These are phyloP conservation scores for Rhodomyrtus psidioides DNA, from an alignment of 441 rosid species.

Conservation along the genomic window DNA sequence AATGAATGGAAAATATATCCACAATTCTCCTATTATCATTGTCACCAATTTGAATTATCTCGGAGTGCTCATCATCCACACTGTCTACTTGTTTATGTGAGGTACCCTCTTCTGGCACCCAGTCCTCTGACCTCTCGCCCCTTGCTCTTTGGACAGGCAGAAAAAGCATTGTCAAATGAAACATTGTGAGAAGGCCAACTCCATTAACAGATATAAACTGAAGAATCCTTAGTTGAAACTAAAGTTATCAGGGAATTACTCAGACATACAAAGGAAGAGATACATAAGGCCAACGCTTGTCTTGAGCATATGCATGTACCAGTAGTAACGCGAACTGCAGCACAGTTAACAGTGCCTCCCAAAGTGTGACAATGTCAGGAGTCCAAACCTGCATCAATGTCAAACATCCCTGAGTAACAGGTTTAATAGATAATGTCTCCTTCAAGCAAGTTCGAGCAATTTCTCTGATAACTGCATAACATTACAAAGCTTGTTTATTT, in stretches of 20 bases:
- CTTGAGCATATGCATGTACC: constrained; percentile 86
- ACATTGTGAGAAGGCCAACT: not conserved
- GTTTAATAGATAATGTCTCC: not conserved
- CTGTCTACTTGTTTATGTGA: constrained; percentile 17
- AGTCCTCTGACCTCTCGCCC: constrained; percentile 80
- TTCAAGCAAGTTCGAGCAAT: not conserved
- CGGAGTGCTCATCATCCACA: constrained; percentile 30
- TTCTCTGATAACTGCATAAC: not conserved
- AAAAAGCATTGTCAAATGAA: not conserved
- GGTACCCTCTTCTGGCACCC: constrained; percentile 77
- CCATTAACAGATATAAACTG: not conserved
- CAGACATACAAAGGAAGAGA: constrained; percentile 72
- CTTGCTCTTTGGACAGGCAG: constrained; percentile 37
- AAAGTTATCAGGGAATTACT: not conserved
- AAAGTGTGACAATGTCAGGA: constrained; percentile 69
- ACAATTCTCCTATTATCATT: constrained; percentile 41
- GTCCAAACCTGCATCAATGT: constrained; percentile 62
- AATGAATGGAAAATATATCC: constrained; percentile 81
- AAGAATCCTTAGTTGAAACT: not conserved
- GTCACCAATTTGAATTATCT: constrained; percentile 32
- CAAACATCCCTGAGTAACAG: not conserved
- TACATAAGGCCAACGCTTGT: constrained; percentile 87
- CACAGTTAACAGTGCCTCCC: constrained; percentile 87
- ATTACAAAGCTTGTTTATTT: not conserved
- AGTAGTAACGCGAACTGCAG: constrained; percentile 71